phyloP scores from a whole-genome alignment of 1,284 basidiomycete species.

The Ganoderma multipileum region DNA sequence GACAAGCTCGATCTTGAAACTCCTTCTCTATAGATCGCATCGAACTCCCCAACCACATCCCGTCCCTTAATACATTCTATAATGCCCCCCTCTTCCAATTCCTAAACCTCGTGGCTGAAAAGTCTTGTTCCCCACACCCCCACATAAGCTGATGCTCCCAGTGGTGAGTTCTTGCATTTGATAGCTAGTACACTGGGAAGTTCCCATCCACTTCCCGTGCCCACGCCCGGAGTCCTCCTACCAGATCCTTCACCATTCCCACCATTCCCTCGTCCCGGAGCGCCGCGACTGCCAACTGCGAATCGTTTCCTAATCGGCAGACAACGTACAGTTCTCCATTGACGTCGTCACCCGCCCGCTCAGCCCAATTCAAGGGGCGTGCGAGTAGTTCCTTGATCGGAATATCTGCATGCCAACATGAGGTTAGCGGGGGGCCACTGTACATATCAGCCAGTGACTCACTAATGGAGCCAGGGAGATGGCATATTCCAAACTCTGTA shows the following conservation, averaged over 20 bases:
- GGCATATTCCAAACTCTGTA: conserved; percentile 89
- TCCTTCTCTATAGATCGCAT: conserved; percentile 10
- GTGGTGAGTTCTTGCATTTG: neutral
- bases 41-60: neutral
- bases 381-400: conserved; percentile 69
- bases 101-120: neutral
- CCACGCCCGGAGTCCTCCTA: conserved; percentile 86
- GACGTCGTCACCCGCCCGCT: neutral
- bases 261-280: conserved; percentile 54
- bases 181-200: conserved; percentile 80
- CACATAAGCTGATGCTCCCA: neutral
- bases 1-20: conserved; percentile 49
- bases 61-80: conserved; percentile 18
- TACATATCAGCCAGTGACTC: conserved; percentile 34
- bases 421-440: neutral
- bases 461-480: conserved; percentile 81
- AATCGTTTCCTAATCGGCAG: conserved; percentile 94
- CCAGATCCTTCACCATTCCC: conserved; percentile 68
- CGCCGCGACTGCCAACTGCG: conserved; percentile 82
- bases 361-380: conserved; percentile 48
- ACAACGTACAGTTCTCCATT: conserved; percentile 58
- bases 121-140: neutral
- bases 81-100: conserved; percentile 14
- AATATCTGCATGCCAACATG: conserved; percentile 55
- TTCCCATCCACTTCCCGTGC: conserved; percentile 68